These are phyloP conservation scores for Lactifluus hygrophoroides DNA, from an alignment of 768 basidiomycete genomes.

Conservation along the genomic window DNA sequence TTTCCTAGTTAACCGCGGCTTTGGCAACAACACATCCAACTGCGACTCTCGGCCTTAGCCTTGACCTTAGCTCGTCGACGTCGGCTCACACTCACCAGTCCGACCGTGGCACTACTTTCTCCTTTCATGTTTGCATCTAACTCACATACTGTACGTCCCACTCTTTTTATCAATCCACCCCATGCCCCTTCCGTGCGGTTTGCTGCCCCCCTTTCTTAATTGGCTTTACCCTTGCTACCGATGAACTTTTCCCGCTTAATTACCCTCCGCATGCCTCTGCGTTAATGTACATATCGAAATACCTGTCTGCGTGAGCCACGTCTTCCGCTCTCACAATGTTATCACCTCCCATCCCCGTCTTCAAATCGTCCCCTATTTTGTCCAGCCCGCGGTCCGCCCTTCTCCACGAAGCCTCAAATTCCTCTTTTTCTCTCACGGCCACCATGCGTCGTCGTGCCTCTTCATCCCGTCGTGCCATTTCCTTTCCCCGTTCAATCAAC, in stretches of 20 bases:
- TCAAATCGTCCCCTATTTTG: not conserved
- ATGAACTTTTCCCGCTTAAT: not conserved
- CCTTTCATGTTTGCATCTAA: not conserved
- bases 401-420: not conserved
- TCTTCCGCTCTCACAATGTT: conserved; percentile 12
- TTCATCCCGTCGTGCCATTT: conserved; percentile 2
- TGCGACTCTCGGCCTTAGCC: not conserved
- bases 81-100: conserved; percentile 1
- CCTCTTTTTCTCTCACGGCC: not conserved
- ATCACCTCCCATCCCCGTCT: not conserved
- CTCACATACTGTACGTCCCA: no score
- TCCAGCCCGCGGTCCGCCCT: conserved; percentile 1
- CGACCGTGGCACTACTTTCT: not conserved
- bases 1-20: conserved; percentile 37
- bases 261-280: conserved; percentile 27
- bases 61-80: no score
- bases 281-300: conserved; percentile 39
- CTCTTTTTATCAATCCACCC: conserved; percentile 6
- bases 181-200: conserved; percentile 13
- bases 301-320: conserved; percentile 22
- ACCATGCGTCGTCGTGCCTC: not conserved
- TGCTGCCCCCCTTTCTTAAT: not conserved
- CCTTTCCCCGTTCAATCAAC: conserved; percentile 6
- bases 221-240: not conserved
- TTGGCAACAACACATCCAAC: conserved; percentile 41